A percentile compares a stretch with the other conserved stretches of the same genome.
Conservation (phyloP, 768 basidiomycete species). For the Pleurotus pulmonarius region DNA sequence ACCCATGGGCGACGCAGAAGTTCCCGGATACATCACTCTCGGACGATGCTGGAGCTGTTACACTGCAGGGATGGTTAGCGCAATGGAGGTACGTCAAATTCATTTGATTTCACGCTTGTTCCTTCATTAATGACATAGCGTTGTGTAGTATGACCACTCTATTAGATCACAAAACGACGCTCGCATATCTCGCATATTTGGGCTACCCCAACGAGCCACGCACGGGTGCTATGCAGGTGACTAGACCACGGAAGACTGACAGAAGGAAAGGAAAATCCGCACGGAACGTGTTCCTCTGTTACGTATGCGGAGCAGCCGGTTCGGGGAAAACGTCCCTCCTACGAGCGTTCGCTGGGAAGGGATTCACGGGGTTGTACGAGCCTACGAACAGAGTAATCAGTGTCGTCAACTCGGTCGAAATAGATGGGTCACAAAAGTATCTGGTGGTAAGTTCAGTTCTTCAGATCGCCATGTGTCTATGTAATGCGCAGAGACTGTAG, state of each 20-base stretch:
- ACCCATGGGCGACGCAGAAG: conserved; percentile 91
- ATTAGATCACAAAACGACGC: conserved; percentile 86
- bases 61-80: conserved; percentile 96
- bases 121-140: background rate
- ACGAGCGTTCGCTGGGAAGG: conserved; percentile 81
- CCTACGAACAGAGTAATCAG: conserved; percentile 88
- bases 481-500: conserved; percentile 33
- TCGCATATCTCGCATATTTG: conserved; percentile 93
- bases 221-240: conserved; percentile 84
- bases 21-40: conserved; percentile 90
- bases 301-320: conserved; percentile 93
- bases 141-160: conserved; percentile 87
- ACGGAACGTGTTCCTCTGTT: conserved; percentile 89
- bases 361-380: conserved; percentile 70
- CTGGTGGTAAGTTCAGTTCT: conserved; percentile 77
- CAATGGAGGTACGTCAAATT: conserved; percentile 81
- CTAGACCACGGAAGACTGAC: conserved; percentile 79
- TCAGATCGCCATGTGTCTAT: background rate
- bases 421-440: conserved; percentile 93
- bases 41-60: conserved; percentile 85
- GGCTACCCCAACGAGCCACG: conserved; percentile 80
- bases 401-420: conserved; percentile 94
- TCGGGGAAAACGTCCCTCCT: conserved; percentile 91
- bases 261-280: conserved; percentile 84
- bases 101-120: conserved; percentile 2